Conservation (phyloP, 768 basidiomycete genomes). For the Pisolithus microcarpus region DNA sequence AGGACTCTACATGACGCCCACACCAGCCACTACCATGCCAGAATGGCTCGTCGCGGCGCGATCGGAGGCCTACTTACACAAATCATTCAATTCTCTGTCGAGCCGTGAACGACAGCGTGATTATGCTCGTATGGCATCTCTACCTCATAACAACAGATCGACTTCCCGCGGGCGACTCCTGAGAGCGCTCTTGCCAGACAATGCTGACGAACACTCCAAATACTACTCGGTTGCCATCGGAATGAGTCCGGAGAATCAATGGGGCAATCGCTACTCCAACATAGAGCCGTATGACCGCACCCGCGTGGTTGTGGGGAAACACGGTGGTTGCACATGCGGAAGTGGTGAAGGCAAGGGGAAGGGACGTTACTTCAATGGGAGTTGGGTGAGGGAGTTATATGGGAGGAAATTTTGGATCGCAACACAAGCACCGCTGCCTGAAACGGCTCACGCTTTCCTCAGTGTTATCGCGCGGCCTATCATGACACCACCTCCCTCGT, state of each 20-base stretch:
- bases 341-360: conserved; percentile 17
- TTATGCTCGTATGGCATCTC: conserved; percentile 7
- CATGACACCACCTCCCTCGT: conserved; percentile 28
- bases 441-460: conserved; percentile 71
- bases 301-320: conserved; percentile 47
- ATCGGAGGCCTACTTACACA: neutral
- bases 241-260: conserved; percentile 34
- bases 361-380: conserved; percentile 73
- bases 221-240: conserved; percentile 58
- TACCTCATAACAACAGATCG: conserved; percentile 7
- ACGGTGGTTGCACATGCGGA: conserved; percentile 7
- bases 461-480: conserved; percentile 52
- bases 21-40: neutral
- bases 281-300: conserved; percentile 80
- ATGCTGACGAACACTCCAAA: conserved; percentile 17
- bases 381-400: conserved; percentile 70
- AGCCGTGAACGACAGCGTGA: neutral
- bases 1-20: neutral
- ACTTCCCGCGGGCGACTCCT: conserved; percentile 3
- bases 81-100: neutral
- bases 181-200: conserved; percentile 1
- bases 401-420: conserved; percentile 82
- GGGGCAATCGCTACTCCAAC: conserved; percentile 63
- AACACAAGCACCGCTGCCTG: conserved; percentile 69
- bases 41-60: neutral